These are phyloP conservation scores for Priceomyces fermenticarens DNA, from an alignment of 805 yeast species.

Conservation along the genomic window DNA sequence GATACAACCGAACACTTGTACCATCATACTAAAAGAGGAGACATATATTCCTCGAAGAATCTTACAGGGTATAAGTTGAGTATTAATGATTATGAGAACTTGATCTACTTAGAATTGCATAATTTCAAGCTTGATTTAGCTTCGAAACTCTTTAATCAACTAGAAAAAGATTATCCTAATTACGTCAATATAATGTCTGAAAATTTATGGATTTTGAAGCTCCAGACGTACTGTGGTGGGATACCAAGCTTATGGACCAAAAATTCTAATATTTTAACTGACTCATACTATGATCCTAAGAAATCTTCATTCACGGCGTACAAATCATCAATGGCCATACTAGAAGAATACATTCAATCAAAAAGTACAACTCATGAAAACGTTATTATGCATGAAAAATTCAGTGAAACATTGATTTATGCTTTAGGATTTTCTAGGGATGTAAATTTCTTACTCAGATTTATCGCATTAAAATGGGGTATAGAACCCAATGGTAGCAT, in stretches of 20 bases:
- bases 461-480: constrained; percentile 31
- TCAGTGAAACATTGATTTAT: constrained; percentile 27
- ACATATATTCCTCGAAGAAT: constrained; percentile 12
- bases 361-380: constrained; percentile 1
- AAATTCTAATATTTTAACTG: constrained; percentile 15
- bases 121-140: constrained; percentile 40
- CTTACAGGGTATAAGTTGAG: constrained; percentile 14
- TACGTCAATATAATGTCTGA: constrained; percentile 22
- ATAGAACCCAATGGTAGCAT: constrained; percentile 21
- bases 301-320: constrained; percentile 16
- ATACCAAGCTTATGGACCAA: constrained; percentile 30
- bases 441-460: constrained; percentile 17
- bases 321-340: constrained; percentile 17
- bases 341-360: constrained; percentile 18
- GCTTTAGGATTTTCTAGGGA: constrained; percentile 28
- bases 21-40: constrained; percentile 11
- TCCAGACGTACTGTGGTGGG: constrained; percentile 32
- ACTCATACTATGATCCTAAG: constrained; percentile 15
- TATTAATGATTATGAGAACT: constrained; percentile 35
- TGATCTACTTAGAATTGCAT: constrained; percentile 31
- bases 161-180: constrained; percentile 21
- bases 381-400: constrained; percentile 15
- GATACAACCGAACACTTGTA: constrained; percentile 17
- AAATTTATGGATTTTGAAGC: constrained; percentile 33
- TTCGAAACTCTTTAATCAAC: constrained; percentile 34